Percentiles rank a stretch among this genome's conserved stretches.
phyloP scores from a whole-genome alignment of 306 rosid genomes.

The Casuarina glauca region DNA sequence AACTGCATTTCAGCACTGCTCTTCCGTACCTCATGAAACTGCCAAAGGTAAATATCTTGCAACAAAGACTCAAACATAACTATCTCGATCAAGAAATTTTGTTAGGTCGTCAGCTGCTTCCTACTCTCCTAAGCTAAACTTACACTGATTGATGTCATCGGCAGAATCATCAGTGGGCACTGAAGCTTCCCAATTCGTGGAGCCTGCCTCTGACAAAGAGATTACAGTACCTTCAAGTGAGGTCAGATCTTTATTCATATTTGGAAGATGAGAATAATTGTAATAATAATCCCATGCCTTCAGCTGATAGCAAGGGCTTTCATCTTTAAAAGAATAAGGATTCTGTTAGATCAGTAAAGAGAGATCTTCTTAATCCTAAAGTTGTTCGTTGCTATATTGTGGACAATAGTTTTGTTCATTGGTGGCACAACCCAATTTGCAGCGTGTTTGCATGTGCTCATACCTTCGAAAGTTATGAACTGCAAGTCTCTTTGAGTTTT shows the following conservation, averaged over 20 bases:
- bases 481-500: not conserved
- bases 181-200: slow-evolving; percentile 28
- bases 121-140: slow-evolving; percentile 2
- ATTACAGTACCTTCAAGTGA: slow-evolving; percentile 31
- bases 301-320: not conserved
- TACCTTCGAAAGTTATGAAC: not conserved
- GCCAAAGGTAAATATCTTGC: not conserved
- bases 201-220: slow-evolving; percentile 33
- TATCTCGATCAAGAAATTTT: not conserved
- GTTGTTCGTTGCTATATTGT: not conserved
- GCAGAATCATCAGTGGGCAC: slow-evolving; percentile 36
- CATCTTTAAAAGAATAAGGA: not conserved
- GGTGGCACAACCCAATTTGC: too few relatives aligned
- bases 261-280: not conserved
- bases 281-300: not conserved
- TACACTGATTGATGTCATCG: slow-evolving; percentile 9
- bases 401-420: not conserved
- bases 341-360: not conserved
- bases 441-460: too few relatives aligned
- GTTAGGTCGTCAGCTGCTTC: not conserved
- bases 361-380: not conserved
- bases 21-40: slow-evolving; percentile 21
- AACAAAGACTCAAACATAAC: not conserved
- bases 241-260: slow-evolving; percentile 33
- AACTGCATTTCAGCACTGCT: not conserved